Evolutionary conservation across 2,329 filamentous ascomycete species (phyloP).

Genomic region (Diaporthe vexans): DNA sequence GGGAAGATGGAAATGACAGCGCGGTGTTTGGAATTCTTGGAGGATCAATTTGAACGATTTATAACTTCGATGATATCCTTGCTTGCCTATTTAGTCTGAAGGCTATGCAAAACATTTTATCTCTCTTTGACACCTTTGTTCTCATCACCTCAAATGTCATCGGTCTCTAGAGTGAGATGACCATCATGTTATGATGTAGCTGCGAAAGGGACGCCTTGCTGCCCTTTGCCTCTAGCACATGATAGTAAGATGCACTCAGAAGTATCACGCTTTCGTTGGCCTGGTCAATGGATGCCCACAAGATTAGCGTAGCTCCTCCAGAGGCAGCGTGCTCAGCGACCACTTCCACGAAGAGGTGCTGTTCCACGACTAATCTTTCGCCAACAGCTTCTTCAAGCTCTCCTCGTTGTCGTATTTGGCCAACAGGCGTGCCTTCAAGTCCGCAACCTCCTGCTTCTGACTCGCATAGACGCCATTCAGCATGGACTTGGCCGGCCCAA

Average conservation of each 20-base stretch:
- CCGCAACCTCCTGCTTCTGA: slow-evolving; percentile 36
- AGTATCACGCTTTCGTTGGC: too few species aligned
- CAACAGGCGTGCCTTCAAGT: slow-evolving; percentile 36
- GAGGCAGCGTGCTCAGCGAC: too few species aligned
- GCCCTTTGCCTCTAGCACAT: neutral
- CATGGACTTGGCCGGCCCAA: slow-evolving; percentile 40
- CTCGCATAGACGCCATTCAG: slow-evolving; percentile 34
- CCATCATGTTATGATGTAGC: too few species aligned
- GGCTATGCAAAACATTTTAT: neutral
- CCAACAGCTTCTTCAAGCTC: slow-evolving; percentile 28
- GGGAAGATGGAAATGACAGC: neutral
- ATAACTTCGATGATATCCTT: neutral
- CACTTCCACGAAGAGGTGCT: neutral
- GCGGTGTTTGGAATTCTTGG: slow-evolving; percentile 21
- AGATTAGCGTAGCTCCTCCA: neutral
- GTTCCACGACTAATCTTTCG: neutral
- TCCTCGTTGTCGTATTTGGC: slow-evolving; percentile 40
- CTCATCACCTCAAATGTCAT: neutral
- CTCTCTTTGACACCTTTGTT: neutral
- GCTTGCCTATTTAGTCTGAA: neutral
- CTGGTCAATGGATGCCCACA: neutral
- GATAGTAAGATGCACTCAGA: neutral
- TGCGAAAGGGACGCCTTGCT: neutral
- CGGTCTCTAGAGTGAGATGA: neutral
- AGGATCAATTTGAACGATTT: neutral